A percentile compares a stretch with the other conserved stretches of the same genome.
phyloP scores from a whole-genome alignment of 1,284 basidiomycete species.

The Ustilago lituana region DNA sequence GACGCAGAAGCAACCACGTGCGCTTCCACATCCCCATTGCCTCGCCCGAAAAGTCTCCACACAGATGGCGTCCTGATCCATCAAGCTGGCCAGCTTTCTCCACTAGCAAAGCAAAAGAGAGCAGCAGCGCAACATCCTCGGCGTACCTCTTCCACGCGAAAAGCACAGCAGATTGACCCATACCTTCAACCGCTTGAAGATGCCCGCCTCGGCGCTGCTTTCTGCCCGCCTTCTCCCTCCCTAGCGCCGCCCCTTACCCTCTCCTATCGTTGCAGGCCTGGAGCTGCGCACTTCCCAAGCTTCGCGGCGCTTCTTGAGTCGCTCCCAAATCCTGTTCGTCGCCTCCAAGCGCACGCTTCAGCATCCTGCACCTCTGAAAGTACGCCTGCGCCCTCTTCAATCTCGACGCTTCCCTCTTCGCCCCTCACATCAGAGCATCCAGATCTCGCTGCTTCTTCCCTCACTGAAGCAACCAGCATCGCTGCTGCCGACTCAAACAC shows the following conservation, averaged over 20 bases:
- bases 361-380: constrained; percentile 13
- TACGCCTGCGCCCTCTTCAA: constrained; percentile 39
- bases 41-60: background rate
- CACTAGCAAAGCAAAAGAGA: constrained; percentile 16
- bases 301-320: constrained; percentile 28
- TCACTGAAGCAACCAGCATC: constrained; percentile 45
- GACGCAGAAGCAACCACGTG: background rate
- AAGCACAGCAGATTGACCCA: constrained; percentile 7
- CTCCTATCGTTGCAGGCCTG: constrained; percentile 40
- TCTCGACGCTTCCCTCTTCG: constrained; percentile 36
- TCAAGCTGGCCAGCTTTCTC: constrained; percentile 16
- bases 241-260: constrained; percentile 46
- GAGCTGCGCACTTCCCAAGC: constrained; percentile 20
- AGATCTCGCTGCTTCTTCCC: constrained; percentile 34
- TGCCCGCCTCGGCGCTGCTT: constrained; percentile 20
- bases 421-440: constrained; percentile 34
- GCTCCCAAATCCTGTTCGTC: constrained; percentile 14
- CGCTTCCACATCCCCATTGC: background rate
- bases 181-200: constrained; percentile 22
- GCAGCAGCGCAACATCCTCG: constrained; percentile 10
- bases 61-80: constrained; percentile 5
- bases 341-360: no score
- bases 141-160: background rate
- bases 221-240: constrained; percentile 40
- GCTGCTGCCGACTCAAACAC: no score